phyloP scores from a whole-genome alignment of 1,139 yeast genomes.

The Tardiomyces digboiensis region DNA sequence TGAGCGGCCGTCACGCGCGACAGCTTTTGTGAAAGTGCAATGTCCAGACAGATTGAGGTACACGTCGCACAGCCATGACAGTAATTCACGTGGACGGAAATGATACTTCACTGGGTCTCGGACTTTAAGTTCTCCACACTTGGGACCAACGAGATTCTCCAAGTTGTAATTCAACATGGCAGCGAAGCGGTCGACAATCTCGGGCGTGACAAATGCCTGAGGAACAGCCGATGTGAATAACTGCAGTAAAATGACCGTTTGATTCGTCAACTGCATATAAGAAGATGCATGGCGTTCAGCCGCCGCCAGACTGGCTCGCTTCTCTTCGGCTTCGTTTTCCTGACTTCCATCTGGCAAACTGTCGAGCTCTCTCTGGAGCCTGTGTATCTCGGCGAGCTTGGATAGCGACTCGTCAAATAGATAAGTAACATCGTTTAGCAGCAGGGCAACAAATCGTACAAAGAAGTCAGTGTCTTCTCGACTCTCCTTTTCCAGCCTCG shows the following conservation, averaged over 20 bases:
- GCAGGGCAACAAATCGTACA: constrained; percentile 84
- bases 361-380: constrained; percentile 51
- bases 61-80: constrained; percentile 63
- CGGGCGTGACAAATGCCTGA: constrained; percentile 74
- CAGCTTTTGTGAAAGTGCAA: constrained; percentile 61
- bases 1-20: constrained; percentile 86
- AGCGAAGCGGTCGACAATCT: constrained; percentile 87
- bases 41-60: constrained; percentile 63
- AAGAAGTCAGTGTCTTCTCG: constrained; percentile 62
- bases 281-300: constrained; percentile 77
- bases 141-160: constrained; percentile 89
- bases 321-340: background rate
- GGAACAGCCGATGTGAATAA: constrained; percentile 85
- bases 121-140: constrained; percentile 82
- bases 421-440: constrained; percentile 90
- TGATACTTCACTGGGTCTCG: constrained; percentile 74
- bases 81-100: constrained; percentile 69
- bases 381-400: constrained; percentile 69
- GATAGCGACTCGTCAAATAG: constrained; percentile 84
- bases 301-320: constrained; percentile 34
- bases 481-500: constrained; percentile 62
- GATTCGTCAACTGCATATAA: constrained; percentile 74
- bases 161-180: constrained; percentile 93
- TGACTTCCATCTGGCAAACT: background rate
- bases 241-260: constrained; percentile 70